These are phyloP conservation scores for Chloropicon primus DNA, from an alignment of 139 green algal species.

Conservation along the genomic window DNA sequence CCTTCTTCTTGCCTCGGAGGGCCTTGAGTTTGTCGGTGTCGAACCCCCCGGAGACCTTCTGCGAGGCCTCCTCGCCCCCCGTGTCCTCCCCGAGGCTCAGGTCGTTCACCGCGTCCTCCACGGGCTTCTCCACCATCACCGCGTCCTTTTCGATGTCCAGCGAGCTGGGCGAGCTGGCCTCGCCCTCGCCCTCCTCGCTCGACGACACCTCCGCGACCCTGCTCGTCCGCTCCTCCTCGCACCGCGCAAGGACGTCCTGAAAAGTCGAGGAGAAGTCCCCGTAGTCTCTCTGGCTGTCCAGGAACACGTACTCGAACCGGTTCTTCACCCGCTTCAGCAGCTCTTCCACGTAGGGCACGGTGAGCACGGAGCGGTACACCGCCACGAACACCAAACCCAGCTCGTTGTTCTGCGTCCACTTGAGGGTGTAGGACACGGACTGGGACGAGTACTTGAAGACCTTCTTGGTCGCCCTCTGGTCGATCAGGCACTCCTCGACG, in stretches of 20 bases:
- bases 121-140: slow-evolving; percentile 1
- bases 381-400: slow-evolving; percentile 92
- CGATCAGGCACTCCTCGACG: slow-evolving; percentile 69
- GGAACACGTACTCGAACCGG: slow-evolving; percentile 45
- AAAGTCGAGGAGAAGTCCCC: slow-evolving; percentile 34
- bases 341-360: slow-evolving; percentile 78
- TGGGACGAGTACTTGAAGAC: slow-evolving; percentile 61
- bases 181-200: slow-evolving; percentile 1
- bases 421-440: slow-evolving; percentile 37
- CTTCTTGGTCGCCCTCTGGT: slow-evolving; percentile 70
- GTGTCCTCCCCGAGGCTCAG: not conserved
- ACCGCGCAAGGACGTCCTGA: slow-evolving; percentile 37
- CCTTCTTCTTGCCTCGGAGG: not conserved
- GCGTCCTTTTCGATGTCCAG: not conserved
- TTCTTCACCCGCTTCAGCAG: slow-evolving; percentile 38
- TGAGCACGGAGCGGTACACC: slow-evolving; percentile 81
- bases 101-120: slow-evolving; percentile 5
- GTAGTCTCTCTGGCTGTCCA: slow-evolving; percentile 17
- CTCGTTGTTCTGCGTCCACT: slow-evolving; percentile 92
- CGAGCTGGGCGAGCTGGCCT: not conserved
- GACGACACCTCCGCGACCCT: not conserved
- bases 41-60: not conserved
- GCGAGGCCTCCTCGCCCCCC: not conserved
- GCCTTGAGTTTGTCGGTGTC: not conserved
- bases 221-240: slow-evolving; percentile 35